Conservation (phyloP, 305 asterid species). For the Solanum hybrid region DNA sequence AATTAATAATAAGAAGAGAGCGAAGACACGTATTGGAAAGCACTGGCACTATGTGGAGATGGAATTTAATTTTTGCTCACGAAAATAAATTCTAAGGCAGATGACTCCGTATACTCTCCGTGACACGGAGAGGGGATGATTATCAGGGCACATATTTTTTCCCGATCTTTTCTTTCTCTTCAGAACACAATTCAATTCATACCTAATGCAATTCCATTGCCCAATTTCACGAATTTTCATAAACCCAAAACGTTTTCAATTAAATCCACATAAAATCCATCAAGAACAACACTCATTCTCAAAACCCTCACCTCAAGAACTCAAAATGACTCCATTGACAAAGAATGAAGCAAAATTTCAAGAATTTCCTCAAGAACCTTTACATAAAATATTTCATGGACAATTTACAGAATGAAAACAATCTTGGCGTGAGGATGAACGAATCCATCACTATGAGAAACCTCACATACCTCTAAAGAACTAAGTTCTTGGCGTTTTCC, state of each 20-base stretch:
- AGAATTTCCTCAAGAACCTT: neutral
- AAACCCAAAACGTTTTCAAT: no score
- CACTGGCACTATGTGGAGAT: neutral
- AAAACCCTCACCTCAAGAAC: neutral
- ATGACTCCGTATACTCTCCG: neutral
- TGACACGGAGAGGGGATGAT: neutral
- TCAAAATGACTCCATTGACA: neutral
- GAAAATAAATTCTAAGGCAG: neutral
- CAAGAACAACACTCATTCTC: no score
- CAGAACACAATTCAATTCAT: neutral
- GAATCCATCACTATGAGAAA: neutral
- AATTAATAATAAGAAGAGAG: neutral
- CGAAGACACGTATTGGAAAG: neutral
- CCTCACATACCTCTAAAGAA: neutral
- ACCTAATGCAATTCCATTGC: neutral
- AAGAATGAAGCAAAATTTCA: neutral
- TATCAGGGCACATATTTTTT: neutral
- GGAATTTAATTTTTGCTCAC: neutral
- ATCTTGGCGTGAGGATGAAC: neutral
- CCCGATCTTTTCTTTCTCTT: neutral
- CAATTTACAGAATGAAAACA: no score
- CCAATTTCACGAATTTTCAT: neutral
- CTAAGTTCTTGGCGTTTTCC: neutral
- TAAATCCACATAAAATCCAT: neutral
- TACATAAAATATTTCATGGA: neutral